Evolutionary conservation across 202 grass and related monocot species (phyloP).

Genomic region (Cymbopogon flexuosus): DNA sequence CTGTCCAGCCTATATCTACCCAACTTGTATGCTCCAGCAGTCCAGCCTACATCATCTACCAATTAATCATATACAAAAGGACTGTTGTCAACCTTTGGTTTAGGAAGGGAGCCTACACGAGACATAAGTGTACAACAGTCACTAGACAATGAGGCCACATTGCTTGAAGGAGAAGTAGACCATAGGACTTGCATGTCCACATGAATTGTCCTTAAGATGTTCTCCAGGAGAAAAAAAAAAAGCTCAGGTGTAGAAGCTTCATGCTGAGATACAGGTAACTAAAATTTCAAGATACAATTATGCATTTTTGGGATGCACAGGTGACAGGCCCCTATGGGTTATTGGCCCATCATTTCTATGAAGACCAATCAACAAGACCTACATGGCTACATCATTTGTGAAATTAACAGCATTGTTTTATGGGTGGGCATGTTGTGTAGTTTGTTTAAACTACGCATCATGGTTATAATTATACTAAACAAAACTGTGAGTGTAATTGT

Average conservation of each 20-base stretch:
- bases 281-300: not conserved
- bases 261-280: not conserved
- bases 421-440: not conserved
- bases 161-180: not conserved
- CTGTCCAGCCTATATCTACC: not conserved
- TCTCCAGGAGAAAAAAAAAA: not conserved
- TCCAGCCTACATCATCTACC: not conserved
- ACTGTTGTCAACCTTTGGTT: not conserved
- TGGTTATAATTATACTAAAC: not conserved
- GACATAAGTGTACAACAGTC: constrained; percentile 4
- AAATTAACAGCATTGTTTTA: not conserved
- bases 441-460: not conserved
- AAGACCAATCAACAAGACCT: not conserved
- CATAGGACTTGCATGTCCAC: not conserved
- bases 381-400: not conserved
- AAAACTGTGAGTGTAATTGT: not conserved
- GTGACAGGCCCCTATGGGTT: not conserved
- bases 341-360: too few relatives aligned
- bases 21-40: not conserved
- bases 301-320: not conserved
- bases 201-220: not conserved
- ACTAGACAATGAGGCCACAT: not conserved
- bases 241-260: not conserved
- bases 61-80: constrained; percentile 25
- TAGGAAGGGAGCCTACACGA: not conserved